Base-by-base conservation (phyloP, 176 grass and related monocot genomes). In the Oryza australiensis region DNA sequence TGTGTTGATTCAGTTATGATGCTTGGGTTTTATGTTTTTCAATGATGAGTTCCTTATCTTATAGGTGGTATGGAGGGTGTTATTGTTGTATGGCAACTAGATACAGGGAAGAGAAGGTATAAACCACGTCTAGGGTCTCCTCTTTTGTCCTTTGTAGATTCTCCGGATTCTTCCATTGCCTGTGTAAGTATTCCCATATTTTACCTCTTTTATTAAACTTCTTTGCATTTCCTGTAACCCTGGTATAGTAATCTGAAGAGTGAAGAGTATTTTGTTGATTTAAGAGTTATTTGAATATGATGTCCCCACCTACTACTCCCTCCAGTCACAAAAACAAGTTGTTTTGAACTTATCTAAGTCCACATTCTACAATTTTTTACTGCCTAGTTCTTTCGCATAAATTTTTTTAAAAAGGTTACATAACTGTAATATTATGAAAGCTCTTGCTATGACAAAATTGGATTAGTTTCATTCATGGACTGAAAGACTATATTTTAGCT, bases 41-140 rank as follows among this genome's bases (percentile, higher is more conserved):
- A 59, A 28, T 84, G 40, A 40, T 48, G 71, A 40, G 1, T 11
- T 80, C 80, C 22, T 14, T 57, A 66, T 82, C 24, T 62, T 82
- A 51, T 78, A 99, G 96, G 96, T 93, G 96, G 84, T 83, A 91
- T 88, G 68, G 96, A 99, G 89, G 96, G 96, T 49, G 95, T 98
- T 86, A 90, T 99, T 83, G 93, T 99, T 70, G 87, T 98, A 76
- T 98, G 96, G 96, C 96, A 98, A 51, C 68, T 98, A 43, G 96
- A 98, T 82, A 95, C 90, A 66, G 89, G 93, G 72, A 95, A 95
- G 83, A 95, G 86, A 88, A 95, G 76, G 64, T 95, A 70, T 73
- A 98, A 98, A 76, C 90, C 96, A 59, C 92, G 93, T 48, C 84
- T 99, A 72, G 96, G 84, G 62, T 99, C 96, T 11, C 93, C 96